Percentiles rank a stretch among this genome's conserved stretches.
These are phyloP conservation scores for Botryotinia calthae DNA, from an alignment of 2,329 filamentous ascomycete species.

Conservation along the genomic window DNA sequence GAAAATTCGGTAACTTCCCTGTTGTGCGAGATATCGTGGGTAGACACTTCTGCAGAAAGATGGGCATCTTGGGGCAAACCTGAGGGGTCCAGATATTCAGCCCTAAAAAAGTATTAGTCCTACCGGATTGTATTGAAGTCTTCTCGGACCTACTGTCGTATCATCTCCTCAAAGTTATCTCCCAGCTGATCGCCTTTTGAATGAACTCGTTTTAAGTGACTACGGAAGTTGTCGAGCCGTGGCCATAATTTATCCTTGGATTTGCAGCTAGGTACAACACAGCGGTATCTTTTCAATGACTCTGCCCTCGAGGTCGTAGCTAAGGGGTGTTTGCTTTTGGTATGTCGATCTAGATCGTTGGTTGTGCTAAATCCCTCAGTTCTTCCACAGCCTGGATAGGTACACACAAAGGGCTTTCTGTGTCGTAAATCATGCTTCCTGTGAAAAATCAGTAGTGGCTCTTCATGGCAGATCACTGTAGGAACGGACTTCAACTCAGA, in stretches of 20 bases:
- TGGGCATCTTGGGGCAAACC: slow-evolving; percentile 18
- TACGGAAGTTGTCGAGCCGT: slow-evolving; percentile 80
- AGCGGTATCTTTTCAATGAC: slow-evolving; percentile 57
- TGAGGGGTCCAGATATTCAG: slow-evolving; percentile 28
- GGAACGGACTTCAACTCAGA: slow-evolving; percentile 55
- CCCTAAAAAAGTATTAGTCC: slow-evolving; percentile 23
- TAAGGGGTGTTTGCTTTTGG: slow-evolving; percentile 64
- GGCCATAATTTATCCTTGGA: slow-evolving; percentile 71
- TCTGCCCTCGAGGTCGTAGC: slow-evolving; percentile 43
- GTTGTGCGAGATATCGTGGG: slow-evolving; percentile 17
- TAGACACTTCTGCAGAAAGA: slow-evolving; percentile 4
- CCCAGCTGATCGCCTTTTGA: slow-evolving; percentile 33
- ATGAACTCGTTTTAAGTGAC: slow-evolving; percentile 73
- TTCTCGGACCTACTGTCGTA: slow-evolving; percentile 44
- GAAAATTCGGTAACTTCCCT: slow-evolving; percentile 3
- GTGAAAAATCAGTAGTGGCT: slow-evolving; percentile 27
- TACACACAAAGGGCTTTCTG: slow-evolving; percentile 63
- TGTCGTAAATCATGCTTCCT: slow-evolving; percentile 78
- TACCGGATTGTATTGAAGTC: slow-evolving; percentile 2
- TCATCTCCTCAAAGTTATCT: slow-evolving; percentile 44
- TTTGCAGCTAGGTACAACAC: slow-evolving; percentile 55
- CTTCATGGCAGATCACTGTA: neutral
- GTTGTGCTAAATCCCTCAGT: slow-evolving; percentile 70
- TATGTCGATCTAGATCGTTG: slow-evolving; percentile 82
- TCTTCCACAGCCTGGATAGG: slow-evolving; percentile 54